Evolutionary conservation across 768 basidiomycete species (phyloP).

Genomic region (Trametes villosa): DNA sequence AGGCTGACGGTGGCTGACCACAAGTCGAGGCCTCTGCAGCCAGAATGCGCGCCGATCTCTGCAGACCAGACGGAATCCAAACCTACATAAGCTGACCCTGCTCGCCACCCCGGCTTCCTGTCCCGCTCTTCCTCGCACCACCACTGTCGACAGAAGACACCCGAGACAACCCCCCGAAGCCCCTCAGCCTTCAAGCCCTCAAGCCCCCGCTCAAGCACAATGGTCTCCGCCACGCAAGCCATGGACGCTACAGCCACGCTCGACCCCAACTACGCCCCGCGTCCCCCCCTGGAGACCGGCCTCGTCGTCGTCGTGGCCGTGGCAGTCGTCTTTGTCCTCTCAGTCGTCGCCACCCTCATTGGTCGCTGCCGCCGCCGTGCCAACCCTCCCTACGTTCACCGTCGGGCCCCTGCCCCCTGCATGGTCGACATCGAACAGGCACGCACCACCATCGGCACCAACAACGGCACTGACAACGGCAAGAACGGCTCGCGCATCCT

Average conservation of each 20-base stretch:
- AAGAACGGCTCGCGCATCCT: not conserved
- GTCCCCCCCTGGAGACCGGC: conserved; percentile 1
- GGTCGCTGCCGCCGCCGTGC: not conserved
- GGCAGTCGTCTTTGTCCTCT: not conserved
- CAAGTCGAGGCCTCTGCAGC: too few relatives aligned
- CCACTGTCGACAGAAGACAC: not conserved
- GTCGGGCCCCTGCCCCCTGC: not conserved
- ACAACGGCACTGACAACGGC: not conserved
- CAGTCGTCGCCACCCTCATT: not conserved
- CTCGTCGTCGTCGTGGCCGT: conserved; percentile 10
- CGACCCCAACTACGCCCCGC: not conserved
- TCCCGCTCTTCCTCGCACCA: conserved; percentile 7
- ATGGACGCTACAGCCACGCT: not conserved
- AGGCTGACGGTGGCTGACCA: too few relatives aligned
- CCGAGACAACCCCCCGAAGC: conserved; percentile 1
- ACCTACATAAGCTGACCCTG: not conserved
- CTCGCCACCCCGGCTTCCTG: not conserved
- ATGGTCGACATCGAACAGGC: conserved; percentile 7
- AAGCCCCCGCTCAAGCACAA: not conserved
- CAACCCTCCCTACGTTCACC: not conserved
- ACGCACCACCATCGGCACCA: too few relatives aligned
- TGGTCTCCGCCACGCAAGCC: not conserved
- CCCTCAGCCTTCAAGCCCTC: too few relatives aligned
- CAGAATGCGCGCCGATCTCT: not conserved
- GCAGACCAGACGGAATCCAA: too few relatives aligned